phyloP scores from a whole-genome alignment of 441 rosid genomes.

The Adansonia madagascariensis region DNA sequence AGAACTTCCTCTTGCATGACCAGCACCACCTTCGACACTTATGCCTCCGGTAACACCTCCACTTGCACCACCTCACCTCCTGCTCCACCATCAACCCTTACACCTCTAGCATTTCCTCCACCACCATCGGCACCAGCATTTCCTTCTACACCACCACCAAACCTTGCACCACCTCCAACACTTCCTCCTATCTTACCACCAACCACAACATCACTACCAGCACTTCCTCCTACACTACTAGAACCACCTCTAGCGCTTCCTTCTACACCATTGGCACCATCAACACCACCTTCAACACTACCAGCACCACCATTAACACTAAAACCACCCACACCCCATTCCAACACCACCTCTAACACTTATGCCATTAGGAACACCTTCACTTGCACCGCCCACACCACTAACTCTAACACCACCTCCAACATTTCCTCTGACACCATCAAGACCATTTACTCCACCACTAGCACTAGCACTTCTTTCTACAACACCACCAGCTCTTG shows the following conservation, averaged over 20 bases:
- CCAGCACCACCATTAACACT: neutral
- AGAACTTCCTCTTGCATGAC: neutral
- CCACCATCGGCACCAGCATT: too few species aligned
- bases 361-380: neutral
- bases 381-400: neutral
- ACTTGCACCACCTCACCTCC: too few species aligned
- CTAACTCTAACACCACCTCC: conserved; percentile 1
- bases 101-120: too few species aligned
- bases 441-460: neutral
- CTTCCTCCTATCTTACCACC: neutral
- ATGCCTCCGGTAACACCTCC: too few species aligned
- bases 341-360: conserved; percentile 10
- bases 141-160: neutral
- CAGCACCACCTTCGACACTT: neutral
- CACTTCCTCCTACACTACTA: neutral
- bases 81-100: too few species aligned
- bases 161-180: neutral
- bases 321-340: neutral
- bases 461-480: neutral
- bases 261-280: conserved; percentile 5
- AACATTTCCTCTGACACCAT: neutral
- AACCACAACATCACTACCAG: neutral
- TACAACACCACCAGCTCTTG: neutral
- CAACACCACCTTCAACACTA: neutral
- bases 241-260: neutral